phyloP scores from a whole-genome alignment of 352 stramenopile species.

The Pythium oligandrum region DNA sequence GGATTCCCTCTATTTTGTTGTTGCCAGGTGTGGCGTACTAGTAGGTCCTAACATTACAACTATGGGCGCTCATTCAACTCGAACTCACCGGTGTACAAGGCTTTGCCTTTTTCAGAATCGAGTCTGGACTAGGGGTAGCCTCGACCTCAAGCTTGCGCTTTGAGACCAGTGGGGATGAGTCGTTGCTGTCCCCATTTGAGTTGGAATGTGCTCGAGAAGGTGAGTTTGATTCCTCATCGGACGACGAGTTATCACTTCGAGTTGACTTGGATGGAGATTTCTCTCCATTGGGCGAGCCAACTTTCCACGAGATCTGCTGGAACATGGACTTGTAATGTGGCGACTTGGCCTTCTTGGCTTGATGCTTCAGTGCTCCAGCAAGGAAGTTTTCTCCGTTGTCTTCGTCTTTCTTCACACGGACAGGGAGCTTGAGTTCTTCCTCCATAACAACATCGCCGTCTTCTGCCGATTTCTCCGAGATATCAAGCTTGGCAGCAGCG shows the following conservation, averaged over 20 bases:
- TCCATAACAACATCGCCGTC: conserved; percentile 18
- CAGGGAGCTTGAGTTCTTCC: conserved; percentile 55
- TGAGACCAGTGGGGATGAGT: conserved; percentile 21
- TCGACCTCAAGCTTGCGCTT: conserved; percentile 67
- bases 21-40: too few species aligned
- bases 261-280: not conserved
- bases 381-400: conserved; percentile 50
- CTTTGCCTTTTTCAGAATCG: conserved; percentile 71
- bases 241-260: conserved; percentile 9
- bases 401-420: conserved; percentile 50
- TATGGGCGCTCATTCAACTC: conserved; percentile 19
- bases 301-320: conserved; percentile 72
- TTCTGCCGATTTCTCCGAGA: not conserved
- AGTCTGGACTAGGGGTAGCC: conserved; percentile 42
- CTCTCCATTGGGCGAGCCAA: conserved; percentile 1
- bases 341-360: conserved; percentile 48
- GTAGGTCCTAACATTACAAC: conserved; percentile 10
- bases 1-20: too few species aligned
- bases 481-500: not conserved
- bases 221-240: conserved; percentile 16
- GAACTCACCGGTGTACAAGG: conserved; percentile 67
- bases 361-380: conserved; percentile 27
- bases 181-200: conserved; percentile 7
- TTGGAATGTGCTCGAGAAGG: conserved; percentile 16
- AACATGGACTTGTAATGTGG: conserved; percentile 77